A percentile compares a stretch with the other conserved stretches of the same genome.
These are phyloP conservation scores for Fusarium kyushuense DNA, from an alignment of 2,329 filamentous ascomycete species.

Conservation along the genomic window DNA sequence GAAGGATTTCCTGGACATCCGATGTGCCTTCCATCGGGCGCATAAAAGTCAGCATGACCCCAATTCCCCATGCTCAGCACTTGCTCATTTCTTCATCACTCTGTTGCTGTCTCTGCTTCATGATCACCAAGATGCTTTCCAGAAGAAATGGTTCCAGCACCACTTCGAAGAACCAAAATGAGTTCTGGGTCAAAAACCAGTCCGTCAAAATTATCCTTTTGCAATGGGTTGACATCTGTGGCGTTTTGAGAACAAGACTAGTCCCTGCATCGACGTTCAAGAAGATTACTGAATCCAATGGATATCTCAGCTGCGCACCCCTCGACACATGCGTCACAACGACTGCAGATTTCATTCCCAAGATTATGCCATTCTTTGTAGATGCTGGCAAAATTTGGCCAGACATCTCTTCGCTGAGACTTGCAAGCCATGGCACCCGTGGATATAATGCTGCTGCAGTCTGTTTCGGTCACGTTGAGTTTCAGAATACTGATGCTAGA, in stretches of 20 bases:
- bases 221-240: slow-evolving; percentile 27
- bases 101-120: too few relatives aligned
- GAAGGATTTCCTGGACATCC: neutral
- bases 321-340: slow-evolving; percentile 16
- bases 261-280: slow-evolving; percentile 1
- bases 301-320: slow-evolving; percentile 1
- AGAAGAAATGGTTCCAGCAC: neutral
- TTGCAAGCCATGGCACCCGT: neutral
- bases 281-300: neutral
- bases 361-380: neutral
- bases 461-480: slow-evolving; percentile 1
- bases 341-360: slow-evolving; percentile 2
- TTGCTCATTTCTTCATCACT: neutral
- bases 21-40: neutral
- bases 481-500: slow-evolving; percentile 8
- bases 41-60: neutral
- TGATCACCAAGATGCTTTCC: neutral
- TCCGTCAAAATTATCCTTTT: neutral
- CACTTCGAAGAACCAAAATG: neutral
- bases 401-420: neutral
- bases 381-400: slow-evolving; percentile 2
- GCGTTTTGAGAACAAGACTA: neutral
- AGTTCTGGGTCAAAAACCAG: neutral
- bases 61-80: accelerated
- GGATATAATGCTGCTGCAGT: slow-evolving; percentile 1